Percentiles rank a stretch among this genome's conserved stretches.
These are phyloP conservation scores for Aspergillus pseudoglaucus DNA, from an alignment of 2,329 filamentous ascomycete genomes.

Conservation along the genomic window DNA sequence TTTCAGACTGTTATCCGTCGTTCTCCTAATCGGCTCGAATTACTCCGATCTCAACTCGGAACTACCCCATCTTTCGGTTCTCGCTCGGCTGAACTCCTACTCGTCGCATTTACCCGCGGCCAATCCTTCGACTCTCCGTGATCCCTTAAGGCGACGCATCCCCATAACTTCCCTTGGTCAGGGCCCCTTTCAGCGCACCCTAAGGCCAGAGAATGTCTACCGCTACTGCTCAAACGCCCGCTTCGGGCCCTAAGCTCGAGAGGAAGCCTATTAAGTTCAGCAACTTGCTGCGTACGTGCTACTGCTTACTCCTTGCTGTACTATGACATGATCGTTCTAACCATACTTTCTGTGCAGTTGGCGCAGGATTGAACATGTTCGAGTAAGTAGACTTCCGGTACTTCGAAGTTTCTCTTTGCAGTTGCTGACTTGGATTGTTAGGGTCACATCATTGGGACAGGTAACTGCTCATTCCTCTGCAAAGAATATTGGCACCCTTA, in stretches of 20 bases:
- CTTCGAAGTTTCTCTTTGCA: neutral
- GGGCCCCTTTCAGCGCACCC: conserved; percentile 63
- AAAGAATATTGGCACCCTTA: conserved; percentile 3
- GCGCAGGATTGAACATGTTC: conserved; percentile 91
- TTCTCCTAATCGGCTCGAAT: neutral
- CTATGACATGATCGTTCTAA: conserved; percentile 16
- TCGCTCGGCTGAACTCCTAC: neutral
- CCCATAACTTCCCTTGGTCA: conserved; percentile 91
- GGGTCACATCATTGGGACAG: conserved; percentile 64
- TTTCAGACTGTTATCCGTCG: too few species aligned
- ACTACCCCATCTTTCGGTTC: neutral
- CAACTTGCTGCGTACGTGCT: conserved; percentile 70
- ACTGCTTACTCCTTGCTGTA: neutral
- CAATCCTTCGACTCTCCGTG: conserved; percentile 4
- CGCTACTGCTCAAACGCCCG: conserved; percentile 40
- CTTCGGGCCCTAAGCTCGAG: conserved; percentile 61
- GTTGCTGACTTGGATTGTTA: conserved; percentile 23
- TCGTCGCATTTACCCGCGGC: neutral
- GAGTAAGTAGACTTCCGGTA: conserved; percentile 52
- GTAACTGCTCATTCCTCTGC: conserved; percentile 28
- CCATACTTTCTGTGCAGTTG: conserved; percentile 46
- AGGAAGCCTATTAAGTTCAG: conserved; percentile 99
- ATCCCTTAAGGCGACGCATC: conserved; percentile 66
- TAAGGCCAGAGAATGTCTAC: conserved; percentile 53
- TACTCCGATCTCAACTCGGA: neutral